A percentile compares a stretch with the other conserved stretches of the same genome.
Evolutionary conservation across 75 land plant genomes (phyloP).

Genomic region (Larix kaempferi): DNA sequence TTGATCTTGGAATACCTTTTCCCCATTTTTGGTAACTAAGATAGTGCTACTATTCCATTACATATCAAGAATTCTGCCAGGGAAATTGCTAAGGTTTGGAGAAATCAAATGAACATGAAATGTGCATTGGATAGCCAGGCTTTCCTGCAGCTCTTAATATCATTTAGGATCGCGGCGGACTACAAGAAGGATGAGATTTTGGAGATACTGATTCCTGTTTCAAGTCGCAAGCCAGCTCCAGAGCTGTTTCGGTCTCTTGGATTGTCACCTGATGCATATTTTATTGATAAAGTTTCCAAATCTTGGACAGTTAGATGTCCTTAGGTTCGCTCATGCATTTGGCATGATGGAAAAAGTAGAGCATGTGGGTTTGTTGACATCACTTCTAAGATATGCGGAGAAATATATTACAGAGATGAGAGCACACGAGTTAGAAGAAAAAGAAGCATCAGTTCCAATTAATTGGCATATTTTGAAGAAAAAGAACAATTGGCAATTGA

Average conservation of each 20-base stretch:
- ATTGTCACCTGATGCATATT: conserved; percentile 8
- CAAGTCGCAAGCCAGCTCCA: conserved; percentile 6
- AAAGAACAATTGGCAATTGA: no score
- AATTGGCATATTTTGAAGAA: no score
- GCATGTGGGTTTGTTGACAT: no score
- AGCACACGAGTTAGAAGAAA: no score
- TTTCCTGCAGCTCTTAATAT: conserved; percentile 12
- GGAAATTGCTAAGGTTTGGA: conserved; percentile 16
- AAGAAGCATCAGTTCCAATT: no score
- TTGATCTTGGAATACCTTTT: conserved; percentile 12
- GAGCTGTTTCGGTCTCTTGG: conserved; percentile 8
- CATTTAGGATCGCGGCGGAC: conserved; percentile 13
- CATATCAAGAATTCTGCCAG: conserved; percentile 10
- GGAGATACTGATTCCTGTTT: background rate
- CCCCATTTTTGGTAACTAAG: background rate
- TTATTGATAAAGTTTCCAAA: no score
- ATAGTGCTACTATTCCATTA: background rate
- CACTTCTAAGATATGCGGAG: no score
- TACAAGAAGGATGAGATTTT: conserved; percentile 19
- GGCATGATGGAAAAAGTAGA: no score
- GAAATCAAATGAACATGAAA: conserved; percentile 6
- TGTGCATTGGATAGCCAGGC: conserved; percentile 10
- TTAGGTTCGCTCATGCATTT: no score
- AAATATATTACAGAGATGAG: no score
- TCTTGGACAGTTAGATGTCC: no score